These are phyloP conservation scores for Coprinopsis sp. DNA, from an alignment of 768 basidiomycete species.

Conservation along the genomic window DNA sequence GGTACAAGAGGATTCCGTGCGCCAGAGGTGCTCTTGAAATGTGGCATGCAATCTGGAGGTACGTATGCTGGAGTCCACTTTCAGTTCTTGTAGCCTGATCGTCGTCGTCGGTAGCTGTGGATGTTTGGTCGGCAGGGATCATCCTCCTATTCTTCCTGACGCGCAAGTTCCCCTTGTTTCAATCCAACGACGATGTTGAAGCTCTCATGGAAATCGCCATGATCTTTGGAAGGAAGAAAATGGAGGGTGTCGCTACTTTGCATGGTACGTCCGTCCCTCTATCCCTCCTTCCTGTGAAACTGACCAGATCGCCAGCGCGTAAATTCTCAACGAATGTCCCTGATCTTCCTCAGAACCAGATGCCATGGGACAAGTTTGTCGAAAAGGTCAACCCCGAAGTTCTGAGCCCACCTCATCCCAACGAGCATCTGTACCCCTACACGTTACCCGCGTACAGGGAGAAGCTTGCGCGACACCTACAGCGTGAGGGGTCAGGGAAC, in stretches of 20 bases:
- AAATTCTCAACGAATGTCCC: conserved; percentile 90
- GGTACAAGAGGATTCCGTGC: conserved; percentile 97
- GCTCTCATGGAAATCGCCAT: conserved; percentile 92
- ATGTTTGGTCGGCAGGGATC: conserved; percentile 93
- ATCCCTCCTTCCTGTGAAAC: neutral
- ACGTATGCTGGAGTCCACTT: conserved; percentile 20
- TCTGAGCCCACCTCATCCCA: conserved; percentile 44
- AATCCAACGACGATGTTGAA: conserved; percentile 90
- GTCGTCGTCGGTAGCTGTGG: conserved; percentile 61
- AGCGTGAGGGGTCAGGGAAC: too few species aligned
- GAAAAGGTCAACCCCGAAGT: conserved; percentile 72
- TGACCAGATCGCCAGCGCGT: conserved; percentile 52
- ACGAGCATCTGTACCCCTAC: conserved; percentile 55
- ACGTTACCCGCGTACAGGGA: conserved; percentile 24
- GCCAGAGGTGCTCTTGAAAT: conserved; percentile 94
- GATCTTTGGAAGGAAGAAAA: conserved; percentile 75
- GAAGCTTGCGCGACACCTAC: too few species aligned
- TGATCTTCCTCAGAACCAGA: conserved; percentile 59
- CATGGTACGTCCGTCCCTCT: conserved; percentile 61
- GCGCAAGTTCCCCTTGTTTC: conserved; percentile 90
- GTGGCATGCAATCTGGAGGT: conserved; percentile 91
- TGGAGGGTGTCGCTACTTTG: conserved; percentile 81
- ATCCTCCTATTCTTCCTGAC: conserved; percentile 91
- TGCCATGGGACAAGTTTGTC: conserved; percentile 71
- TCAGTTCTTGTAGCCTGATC: neutral